Percentiles rank a stretch among this genome's conserved stretches.
These are phyloP conservation scores for Kwoniella dejecticola DNA, from an alignment of 768 basidiomycete genomes.

Conservation along the genomic window DNA sequence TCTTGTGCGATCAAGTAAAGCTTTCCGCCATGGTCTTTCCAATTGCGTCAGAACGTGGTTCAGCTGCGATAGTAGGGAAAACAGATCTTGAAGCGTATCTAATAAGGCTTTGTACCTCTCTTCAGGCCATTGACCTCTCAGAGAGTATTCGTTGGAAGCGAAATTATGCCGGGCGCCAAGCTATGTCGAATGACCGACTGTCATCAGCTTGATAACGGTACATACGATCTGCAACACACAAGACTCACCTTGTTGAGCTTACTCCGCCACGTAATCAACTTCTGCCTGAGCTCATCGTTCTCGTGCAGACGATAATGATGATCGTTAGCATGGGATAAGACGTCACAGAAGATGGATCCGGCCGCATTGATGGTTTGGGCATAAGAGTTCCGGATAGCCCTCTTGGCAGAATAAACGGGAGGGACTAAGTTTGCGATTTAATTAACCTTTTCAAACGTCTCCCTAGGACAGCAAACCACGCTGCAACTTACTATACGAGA, in stretches of 20 bases:
- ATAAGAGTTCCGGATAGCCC: constrained; percentile 70
- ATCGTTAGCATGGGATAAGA: constrained; percentile 71
- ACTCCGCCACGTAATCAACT: constrained; percentile 70
- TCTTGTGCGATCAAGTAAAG: constrained; percentile 72
- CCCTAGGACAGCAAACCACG: not conserved
- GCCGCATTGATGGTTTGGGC: constrained; percentile 69
- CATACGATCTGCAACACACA: too few relatives aligned
- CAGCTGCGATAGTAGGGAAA: constrained; percentile 70
- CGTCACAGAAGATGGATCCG: constrained; percentile 72
- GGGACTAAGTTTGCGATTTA: constrained; percentile 61
- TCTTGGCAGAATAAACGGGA: constrained; percentile 73
- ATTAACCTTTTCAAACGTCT: not conserved
- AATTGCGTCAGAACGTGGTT: constrained; percentile 72
- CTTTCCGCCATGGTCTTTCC: constrained; percentile 74
- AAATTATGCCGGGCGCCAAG: constrained; percentile 23
- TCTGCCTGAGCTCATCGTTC: constrained; percentile 63
- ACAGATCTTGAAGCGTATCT: constrained; percentile 62
- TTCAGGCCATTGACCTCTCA: constrained; percentile 76
- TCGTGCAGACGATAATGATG: constrained; percentile 60
- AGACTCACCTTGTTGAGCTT: constrained; percentile 69
- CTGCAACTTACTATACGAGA: constrained; percentile 25
- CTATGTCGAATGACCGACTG: too few relatives aligned
- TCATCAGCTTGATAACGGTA: too few relatives aligned
- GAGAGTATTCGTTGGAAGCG: constrained; percentile 64
- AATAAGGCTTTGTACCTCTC: constrained; percentile 64